phyloP scores from a whole-genome alignment of 768 basidiomycete species.

The Lenzites betulinus region DNA sequence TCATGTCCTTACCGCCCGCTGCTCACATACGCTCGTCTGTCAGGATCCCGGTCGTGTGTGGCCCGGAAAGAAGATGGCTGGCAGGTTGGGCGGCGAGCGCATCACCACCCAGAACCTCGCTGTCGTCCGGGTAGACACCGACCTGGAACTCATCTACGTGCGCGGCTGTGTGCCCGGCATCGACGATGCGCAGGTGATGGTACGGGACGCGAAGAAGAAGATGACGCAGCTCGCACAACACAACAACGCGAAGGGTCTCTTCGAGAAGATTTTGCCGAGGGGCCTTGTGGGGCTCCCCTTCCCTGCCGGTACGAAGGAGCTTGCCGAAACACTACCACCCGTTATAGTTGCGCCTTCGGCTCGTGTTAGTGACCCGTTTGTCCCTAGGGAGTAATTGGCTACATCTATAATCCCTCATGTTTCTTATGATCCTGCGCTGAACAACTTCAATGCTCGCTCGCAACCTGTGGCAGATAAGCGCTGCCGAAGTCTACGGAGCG shows the following conservation, averaged over 20 bases:
- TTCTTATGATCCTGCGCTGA: too few relatives aligned
- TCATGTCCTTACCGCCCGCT: neutral
- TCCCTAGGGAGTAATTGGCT: constrained; percentile 60
- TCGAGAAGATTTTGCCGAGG: constrained; percentile 78
- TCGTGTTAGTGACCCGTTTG: constrained; percentile 72
- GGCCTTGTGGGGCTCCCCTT: constrained; percentile 87
- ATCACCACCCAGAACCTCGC: constrained; percentile 86
- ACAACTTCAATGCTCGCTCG: neutral
- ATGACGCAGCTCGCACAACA: constrained; percentile 60
- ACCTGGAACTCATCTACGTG: constrained; percentile 87
- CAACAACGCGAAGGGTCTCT: constrained; percentile 69
- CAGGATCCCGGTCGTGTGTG: constrained; percentile 96
- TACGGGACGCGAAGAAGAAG: constrained; percentile 91
- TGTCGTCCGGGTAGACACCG: constrained; percentile 85
- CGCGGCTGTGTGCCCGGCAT: constrained; percentile 90
- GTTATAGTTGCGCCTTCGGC: constrained; percentile 70
- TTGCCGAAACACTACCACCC: constrained; percentile 65
- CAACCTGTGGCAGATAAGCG: neutral
- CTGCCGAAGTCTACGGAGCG: neutral
- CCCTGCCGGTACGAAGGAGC: constrained; percentile 83
- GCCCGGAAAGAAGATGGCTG: constrained; percentile 99
- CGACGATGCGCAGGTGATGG: constrained; percentile 83
- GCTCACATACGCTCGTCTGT: constrained; percentile 3
- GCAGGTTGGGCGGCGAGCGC: constrained; percentile 83
- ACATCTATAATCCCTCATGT: too few relatives aligned